These are phyloP conservation scores for Casuarina cunninghamiana DNA, from an alignment of 306 rosid genomes.

Conservation along the genomic window DNA sequence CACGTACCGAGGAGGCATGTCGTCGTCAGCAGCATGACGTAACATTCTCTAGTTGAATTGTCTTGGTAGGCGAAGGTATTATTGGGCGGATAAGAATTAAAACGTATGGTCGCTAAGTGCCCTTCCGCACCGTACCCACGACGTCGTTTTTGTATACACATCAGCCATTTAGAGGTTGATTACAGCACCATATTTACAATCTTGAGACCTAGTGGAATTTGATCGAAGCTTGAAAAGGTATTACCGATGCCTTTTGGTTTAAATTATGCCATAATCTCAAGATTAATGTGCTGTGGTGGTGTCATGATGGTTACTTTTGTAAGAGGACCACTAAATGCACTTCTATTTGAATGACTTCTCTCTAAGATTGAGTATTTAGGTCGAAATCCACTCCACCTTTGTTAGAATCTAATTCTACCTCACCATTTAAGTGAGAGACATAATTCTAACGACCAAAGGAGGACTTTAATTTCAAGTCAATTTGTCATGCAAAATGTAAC, in stretches of 20 bases:
- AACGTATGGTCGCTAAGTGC: too few relatives aligned
- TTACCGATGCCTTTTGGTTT: background rate
- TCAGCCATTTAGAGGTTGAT: too few relatives aligned
- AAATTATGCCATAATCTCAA: background rate
- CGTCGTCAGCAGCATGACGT: conserved; percentile 40
- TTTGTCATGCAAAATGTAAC: too few relatives aligned
- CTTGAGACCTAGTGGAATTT: too few relatives aligned
- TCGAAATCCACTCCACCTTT: background rate
- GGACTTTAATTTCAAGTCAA: too few relatives aligned
- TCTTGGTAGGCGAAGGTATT: background rate
- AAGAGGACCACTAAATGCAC: background rate
- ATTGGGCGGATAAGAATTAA: too few relatives aligned
- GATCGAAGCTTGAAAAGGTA: too few relatives aligned
- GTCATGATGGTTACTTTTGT: background rate
- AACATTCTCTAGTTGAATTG: background rate
- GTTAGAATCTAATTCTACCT: background rate
- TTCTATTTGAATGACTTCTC: background rate
- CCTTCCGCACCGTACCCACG: too few relatives aligned
- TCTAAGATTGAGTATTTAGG: background rate
- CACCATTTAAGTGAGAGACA: background rate
- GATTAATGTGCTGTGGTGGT: background rate
- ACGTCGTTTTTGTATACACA: too few relatives aligned
- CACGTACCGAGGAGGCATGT: background rate
- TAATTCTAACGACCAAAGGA: too few relatives aligned
- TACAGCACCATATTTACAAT: too few relatives aligned